Base-by-base conservation (phyloP, 139 green algal genomes). In the Mychonastes homosphaera region DNA sequence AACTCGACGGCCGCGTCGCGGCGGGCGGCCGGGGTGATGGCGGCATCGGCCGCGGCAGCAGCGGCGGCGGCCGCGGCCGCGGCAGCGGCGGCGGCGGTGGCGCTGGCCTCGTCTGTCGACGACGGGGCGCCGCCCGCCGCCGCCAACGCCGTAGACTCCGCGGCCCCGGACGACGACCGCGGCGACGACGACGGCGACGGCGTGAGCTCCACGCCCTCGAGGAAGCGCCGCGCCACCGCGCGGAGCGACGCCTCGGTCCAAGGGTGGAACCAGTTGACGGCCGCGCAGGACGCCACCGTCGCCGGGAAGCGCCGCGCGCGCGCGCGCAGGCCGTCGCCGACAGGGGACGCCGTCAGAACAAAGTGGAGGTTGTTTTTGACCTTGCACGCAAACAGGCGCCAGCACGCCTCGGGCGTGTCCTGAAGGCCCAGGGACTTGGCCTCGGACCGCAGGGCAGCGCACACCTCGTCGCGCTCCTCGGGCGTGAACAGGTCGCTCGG, bases 391-490 rank as follows among this genome's bases (percentile, higher is more conserved):
- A 95, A 95, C 16, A 71, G 74, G 45, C 49, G 48, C 84, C 84
- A 95, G 77, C 81, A 90, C 65, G 88, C 88, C 33, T 95, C 86
- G 19, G 72, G 44, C 3, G 79, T 87, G 74, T 95, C 86, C 2
- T 84, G 26, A 64, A 91, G 67, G 21, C 86, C 86, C 15, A 82
- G 46, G 2, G 75, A 62, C 74, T 95, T 95, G 41, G 78, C 83
- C 70, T 91, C 84, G 26, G 66, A 72, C 51, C 86, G 79, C 70
- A 92, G 81, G 30, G 78, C 73, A 48, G 87, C 89, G 70, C 91
- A 72, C 59, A 95, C 91, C 43, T 95, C 86, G 63, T 95, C 86
- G 32, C 79, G 78, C 65, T 95, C 86, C 77, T 95, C 86, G 50
- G 59, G 64, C 29, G 86, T 58, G 64, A 91, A 95, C 13, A 94